These are phyloP conservation scores for Eimeria brunetti DNA, from an alignment of 169 alveolate species.

Conservation along the genomic window DNA sequence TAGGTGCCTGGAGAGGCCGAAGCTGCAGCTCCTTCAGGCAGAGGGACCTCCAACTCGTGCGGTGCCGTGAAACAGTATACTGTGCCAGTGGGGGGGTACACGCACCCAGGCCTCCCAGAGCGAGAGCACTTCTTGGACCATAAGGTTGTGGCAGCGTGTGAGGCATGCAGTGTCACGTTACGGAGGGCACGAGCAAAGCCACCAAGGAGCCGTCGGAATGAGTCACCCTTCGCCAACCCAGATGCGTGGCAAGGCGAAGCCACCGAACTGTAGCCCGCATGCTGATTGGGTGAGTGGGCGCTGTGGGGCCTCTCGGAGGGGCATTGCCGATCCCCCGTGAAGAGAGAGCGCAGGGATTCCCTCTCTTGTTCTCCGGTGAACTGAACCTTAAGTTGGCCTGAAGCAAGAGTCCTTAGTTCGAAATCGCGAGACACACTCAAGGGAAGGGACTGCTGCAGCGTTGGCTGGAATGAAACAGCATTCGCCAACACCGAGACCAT, in stretches of 20 bases:
- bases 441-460: constrained; percentile 66
- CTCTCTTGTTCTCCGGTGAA: constrained; percentile 62
- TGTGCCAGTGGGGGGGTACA: constrained; percentile 73
- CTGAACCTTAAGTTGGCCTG: constrained; percentile 60
- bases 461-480: constrained; percentile 55
- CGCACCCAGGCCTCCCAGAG: constrained; percentile 53
- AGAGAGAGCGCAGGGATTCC: constrained; percentile 70
- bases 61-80: constrained; percentile 63
- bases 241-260: constrained; percentile 38
- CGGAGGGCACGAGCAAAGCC: constrained; percentile 57
- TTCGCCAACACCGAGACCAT: constrained; percentile 72
- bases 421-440: constrained; percentile 68
- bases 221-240: constrained; percentile 31
- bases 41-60: constrained; percentile 68
- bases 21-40: constrained; percentile 73
- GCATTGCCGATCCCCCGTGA: constrained; percentile 3
- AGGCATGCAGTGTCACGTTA: constrained; percentile 59
- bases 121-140: constrained; percentile 55
- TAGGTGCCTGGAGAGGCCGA: constrained; percentile 74
- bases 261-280: background rate
- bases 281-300: constrained; percentile 20
- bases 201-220: constrained; percentile 40
- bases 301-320: background rate
- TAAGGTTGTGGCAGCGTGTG: constrained; percentile 56
- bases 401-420: constrained; percentile 69